These are phyloP conservation scores for Beauveria sp. DNA, from an alignment of 2,329 filamentous ascomycete species.

Conservation along the genomic window DNA sequence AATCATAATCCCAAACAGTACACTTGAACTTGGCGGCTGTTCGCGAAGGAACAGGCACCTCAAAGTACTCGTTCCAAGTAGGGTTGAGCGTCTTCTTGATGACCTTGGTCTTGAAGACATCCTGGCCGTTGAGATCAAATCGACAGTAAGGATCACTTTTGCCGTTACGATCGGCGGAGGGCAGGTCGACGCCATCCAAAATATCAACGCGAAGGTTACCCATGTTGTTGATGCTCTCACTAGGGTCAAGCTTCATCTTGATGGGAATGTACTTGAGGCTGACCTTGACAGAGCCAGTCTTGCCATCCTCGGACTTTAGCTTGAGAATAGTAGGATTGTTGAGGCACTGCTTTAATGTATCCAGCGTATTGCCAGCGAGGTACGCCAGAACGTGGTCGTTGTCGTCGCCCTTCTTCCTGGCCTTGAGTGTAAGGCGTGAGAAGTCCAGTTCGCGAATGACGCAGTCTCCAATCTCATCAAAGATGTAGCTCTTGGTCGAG, in stretches of 20 bases:
- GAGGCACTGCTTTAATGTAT: slow-evolving; percentile 80
- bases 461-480: slow-evolving; percentile 91
- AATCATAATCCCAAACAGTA: slow-evolving; percentile 91
- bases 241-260: slow-evolving; percentile 86
- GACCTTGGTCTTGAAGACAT: slow-evolving; percentile 89
- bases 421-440: slow-evolving; percentile 80
- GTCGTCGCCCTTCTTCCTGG: slow-evolving; percentile 72
- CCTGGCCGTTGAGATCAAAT: slow-evolving; percentile 81
- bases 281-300: slow-evolving; percentile 73
- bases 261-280: slow-evolving; percentile 93
- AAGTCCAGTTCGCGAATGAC: slow-evolving; percentile 97
- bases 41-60: slow-evolving; percentile 71
- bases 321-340: slow-evolving; percentile 83
- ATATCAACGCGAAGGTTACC: slow-evolving; percentile 91
- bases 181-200: slow-evolving; percentile 78
- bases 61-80: slow-evolving; percentile 94
- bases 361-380: slow-evolving; percentile 74
- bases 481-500: slow-evolving; percentile 58
- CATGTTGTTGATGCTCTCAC: slow-evolving; percentile 98
- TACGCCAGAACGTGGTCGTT: slow-evolving; percentile 73
- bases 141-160: slow-evolving; percentile 97
- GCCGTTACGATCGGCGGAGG: slow-evolving; percentile 88
- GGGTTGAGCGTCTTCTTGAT: slow-evolving; percentile 96
- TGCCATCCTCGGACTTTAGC: slow-evolving; percentile 70
- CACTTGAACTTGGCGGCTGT: slow-evolving; percentile 77